Conservation (phyloP, 371 early-diverging fungal genomes). For the Umbelopsis sp. region DNA sequence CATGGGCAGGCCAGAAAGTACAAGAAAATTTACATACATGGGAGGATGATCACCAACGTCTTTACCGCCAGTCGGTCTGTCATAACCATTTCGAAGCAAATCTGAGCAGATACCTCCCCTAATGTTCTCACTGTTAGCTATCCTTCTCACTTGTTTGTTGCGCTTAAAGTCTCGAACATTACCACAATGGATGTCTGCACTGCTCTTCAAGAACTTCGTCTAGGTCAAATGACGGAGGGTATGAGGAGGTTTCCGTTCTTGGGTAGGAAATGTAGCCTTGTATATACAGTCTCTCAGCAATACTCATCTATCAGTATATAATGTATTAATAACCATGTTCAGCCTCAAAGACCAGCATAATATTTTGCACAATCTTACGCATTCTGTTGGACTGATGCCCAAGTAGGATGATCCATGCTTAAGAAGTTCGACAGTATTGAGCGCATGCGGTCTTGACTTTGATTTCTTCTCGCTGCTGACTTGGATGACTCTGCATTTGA, state of each 20-base stretch:
- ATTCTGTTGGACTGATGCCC: slow-evolving; percentile 54
- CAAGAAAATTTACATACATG: slow-evolving; percentile 28
- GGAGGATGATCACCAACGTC: slow-evolving; percentile 59
- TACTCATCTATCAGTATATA: slow-evolving; percentile 39
- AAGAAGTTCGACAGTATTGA: slow-evolving; percentile 57
- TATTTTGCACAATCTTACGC: slow-evolving; percentile 27
- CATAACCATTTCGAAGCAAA: slow-evolving; percentile 37
- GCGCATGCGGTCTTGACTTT: slow-evolving; percentile 48
- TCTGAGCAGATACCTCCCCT: slow-evolving; percentile 41
- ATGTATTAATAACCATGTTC: not conserved
- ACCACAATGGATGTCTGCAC: slow-evolving; percentile 44
- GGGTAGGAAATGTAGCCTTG: slow-evolving; percentile 77
- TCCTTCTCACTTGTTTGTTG: not conserved
- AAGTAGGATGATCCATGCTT: slow-evolving; percentile 50
- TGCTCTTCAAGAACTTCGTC: slow-evolving; percentile 45
- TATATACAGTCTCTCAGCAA: slow-evolving; percentile 57
- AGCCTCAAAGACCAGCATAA: no score
- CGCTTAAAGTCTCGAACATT: not conserved
- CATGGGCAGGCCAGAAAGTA: no score
- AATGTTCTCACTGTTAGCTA: not conserved
- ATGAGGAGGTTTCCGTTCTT: slow-evolving; percentile 75
- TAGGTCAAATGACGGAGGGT: slow-evolving; percentile 63
- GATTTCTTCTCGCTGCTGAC: slow-evolving; percentile 42
- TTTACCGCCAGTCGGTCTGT: slow-evolving; percentile 48
- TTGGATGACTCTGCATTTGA: slow-evolving; percentile 31